phyloP scores from a whole-genome alignment of 2,329 filamentous ascomycete species.

The Emergomyces orientalis region DNA sequence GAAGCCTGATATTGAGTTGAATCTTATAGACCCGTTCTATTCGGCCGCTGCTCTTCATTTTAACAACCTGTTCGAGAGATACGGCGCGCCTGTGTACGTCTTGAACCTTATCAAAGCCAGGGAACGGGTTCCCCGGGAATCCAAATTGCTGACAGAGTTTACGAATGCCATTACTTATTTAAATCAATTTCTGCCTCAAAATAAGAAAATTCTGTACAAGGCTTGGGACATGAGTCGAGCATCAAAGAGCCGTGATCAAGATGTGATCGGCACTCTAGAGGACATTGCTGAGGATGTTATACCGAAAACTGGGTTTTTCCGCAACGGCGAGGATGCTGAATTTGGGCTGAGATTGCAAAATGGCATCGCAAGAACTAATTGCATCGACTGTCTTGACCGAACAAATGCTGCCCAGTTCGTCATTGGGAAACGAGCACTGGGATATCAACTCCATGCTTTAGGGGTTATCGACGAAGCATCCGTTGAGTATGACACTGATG shows the following conservation, averaged over 20 bases:
- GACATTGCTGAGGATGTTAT: constrained; percentile 81
- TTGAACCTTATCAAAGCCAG: constrained; percentile 84
- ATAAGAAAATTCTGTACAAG: constrained; percentile 83
- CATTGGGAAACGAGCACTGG: constrained; percentile 87
- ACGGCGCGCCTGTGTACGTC: constrained; percentile 84
- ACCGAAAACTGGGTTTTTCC: constrained; percentile 82
- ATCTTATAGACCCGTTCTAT: constrained; percentile 93
- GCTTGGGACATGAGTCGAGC: constrained; percentile 98
- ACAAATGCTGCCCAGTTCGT: constrained; percentile 98
- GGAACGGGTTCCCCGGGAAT: constrained; percentile 82
- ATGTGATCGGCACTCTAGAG: constrained; percentile 89
- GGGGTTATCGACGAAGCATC: constrained; percentile 71
- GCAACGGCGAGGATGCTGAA: constrained; percentile 68
- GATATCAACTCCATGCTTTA: constrained; percentile 82
- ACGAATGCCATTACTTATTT: constrained; percentile 81
- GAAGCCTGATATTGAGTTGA: constrained; percentile 91
- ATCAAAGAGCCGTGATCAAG: constrained; percentile 81
- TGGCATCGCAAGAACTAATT: constrained; percentile 88
- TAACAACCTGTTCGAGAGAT: constrained; percentile 85
- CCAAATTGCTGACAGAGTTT: constrained; percentile 80
- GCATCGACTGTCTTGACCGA: constrained; percentile 92
- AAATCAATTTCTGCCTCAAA: constrained; percentile 79
- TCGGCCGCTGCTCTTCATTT: constrained; percentile 89
- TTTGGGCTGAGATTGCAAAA: constrained; percentile 68
- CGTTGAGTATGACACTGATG: constrained; percentile 90